Percentiles rank a stretch among this genome's conserved stretches.
phyloP scores from a whole-genome alignment of 805 yeast genomes.

The Yarrowia yakushimensis region DNA sequence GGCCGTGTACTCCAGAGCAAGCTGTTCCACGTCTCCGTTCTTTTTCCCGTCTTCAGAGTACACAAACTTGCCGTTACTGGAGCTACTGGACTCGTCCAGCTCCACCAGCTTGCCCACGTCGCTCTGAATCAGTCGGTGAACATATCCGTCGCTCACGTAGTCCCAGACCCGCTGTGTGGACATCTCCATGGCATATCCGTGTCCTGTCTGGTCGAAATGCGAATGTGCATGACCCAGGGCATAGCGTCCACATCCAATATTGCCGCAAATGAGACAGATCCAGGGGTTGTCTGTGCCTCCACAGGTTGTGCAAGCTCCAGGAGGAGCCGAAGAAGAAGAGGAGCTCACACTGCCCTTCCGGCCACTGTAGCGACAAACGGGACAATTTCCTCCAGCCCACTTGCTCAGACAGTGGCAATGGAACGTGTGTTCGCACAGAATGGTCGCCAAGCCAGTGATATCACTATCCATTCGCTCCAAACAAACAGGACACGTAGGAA shows the following conservation, averaged over 20 bases:
- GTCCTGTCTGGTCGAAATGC: conserved; percentile 73
- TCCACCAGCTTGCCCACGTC: conserved; percentile 88
- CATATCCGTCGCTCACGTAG: conserved; percentile 86
- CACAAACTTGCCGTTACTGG: conserved; percentile 26
- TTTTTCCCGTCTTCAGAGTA: conserved; percentile 16
- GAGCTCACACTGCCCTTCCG: background rate
- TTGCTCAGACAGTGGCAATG: conserved; percentile 83
- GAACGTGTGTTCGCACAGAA: conserved; percentile 89
- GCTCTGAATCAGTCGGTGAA: conserved; percentile 78
- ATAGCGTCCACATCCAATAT: conserved; percentile 88
- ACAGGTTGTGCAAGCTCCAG: conserved; percentile 52
- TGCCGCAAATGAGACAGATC: conserved; percentile 88
- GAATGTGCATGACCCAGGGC: conserved; percentile 80
- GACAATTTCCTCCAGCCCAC: conserved; percentile 90
- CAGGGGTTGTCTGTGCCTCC: conserved; percentile 61
- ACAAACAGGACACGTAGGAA: conserved; percentile 93
- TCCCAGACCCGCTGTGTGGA: conserved; percentile 89
- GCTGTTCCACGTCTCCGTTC: conserved; percentile 44
- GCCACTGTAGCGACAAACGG: conserved; percentile 68
- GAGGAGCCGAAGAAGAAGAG: background rate
- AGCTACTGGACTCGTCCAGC: conserved; percentile 42
- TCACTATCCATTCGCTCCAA: conserved; percentile 81
- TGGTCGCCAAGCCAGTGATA: conserved; percentile 76
- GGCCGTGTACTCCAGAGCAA: conserved; percentile 75
- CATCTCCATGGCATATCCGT: conserved; percentile 88